These are phyloP conservation scores for Prosopis cineraria DNA, from an alignment of 306 rosid genomes.

Conservation along the genomic window DNA sequence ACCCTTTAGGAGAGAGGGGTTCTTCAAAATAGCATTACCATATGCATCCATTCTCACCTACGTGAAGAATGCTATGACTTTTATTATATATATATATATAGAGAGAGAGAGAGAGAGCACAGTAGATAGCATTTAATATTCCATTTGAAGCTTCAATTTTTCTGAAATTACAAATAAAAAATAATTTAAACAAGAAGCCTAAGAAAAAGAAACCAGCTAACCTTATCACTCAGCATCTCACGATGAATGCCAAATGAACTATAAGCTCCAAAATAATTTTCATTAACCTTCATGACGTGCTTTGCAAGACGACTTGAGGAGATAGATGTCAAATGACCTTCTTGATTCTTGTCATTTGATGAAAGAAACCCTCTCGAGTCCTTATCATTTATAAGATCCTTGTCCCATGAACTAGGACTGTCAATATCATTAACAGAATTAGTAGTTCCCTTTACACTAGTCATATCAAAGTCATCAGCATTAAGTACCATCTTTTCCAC, in stretches of 20 bases:
- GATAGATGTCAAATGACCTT: conserved; percentile 36
- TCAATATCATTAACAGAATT: conserved; percentile 42
- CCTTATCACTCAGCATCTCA: conserved; percentile 97
- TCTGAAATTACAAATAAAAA: conserved; percentile 18
- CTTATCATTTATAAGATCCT: conserved; percentile 37
- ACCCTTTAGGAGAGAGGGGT: conserved; percentile 74
- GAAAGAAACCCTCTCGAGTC: conserved; percentile 39
- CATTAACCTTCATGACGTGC: conserved; percentile 72
- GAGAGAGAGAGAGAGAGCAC: background rate
- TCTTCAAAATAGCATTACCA: conserved; percentile 75
- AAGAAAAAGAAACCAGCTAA: conserved; percentile 16
- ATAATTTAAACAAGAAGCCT: conserved; percentile 24
- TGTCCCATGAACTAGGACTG: conserved; percentile 44
- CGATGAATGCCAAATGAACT: conserved; percentile 94
- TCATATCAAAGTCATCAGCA: conserved; percentile 16
- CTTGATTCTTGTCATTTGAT: conserved; percentile 37
- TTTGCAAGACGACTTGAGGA: conserved; percentile 50
- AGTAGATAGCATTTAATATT: conserved; percentile 6
- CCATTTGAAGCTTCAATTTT: background rate
- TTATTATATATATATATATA: background rate
- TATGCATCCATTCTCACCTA: conserved; percentile 94
- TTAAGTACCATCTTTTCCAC: conserved; percentile 35
- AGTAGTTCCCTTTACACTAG: conserved; percentile 32
- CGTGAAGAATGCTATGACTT: conserved; percentile 31
- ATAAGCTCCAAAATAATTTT: conserved; percentile 82